phyloP scores from a whole-genome alignment of 495 filamentous ascomycete genomes.

The Monascus purpureus region DNA sequence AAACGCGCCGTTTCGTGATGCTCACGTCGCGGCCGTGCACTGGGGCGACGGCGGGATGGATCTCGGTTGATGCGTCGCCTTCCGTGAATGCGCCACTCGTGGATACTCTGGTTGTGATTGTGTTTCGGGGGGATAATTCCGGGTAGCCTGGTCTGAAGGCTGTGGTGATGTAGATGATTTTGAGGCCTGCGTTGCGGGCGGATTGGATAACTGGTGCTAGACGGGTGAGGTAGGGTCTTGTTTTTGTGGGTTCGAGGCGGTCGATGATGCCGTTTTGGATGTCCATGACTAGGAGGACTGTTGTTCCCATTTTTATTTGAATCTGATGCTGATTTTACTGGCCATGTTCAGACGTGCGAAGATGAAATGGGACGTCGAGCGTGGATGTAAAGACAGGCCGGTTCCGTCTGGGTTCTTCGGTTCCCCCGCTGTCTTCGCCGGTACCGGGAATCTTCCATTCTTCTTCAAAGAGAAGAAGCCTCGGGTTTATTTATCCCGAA shows the following conservation, averaged over 20 bases:
- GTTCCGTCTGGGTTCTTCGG: too few species aligned
- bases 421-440: too few species aligned
- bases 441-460: too few species aligned
- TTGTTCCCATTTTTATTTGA: too few species aligned
- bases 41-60: constrained; percentile 13
- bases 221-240: constrained; percentile 11
- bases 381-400: too few species aligned
- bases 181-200: constrained; percentile 13
- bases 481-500: too few species aligned
- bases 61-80: constrained; percentile 7
- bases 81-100: constrained; percentile 10
- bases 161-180: constrained; percentile 20
- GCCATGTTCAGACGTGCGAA: too few species aligned
- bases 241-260: constrained; percentile 4
- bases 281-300: constrained; percentile 23
- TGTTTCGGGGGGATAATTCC: constrained; percentile 14
- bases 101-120: constrained; percentile 7
- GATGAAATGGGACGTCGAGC: too few species aligned
- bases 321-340: too few species aligned
- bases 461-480: too few species aligned
- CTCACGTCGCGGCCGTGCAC: constrained; percentile 12
- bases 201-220: constrained; percentile 8
- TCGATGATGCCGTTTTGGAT: constrained; percentile 17
- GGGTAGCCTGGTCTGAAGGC: constrained; percentile 20
- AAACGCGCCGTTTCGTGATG: constrained; percentile 22